Evolutionary conservation across 2,329 filamentous ascomycete genomes (phyloP), one percentile per base, ranked within the genome.

Genomic region (Beauveria varroae): DNA sequence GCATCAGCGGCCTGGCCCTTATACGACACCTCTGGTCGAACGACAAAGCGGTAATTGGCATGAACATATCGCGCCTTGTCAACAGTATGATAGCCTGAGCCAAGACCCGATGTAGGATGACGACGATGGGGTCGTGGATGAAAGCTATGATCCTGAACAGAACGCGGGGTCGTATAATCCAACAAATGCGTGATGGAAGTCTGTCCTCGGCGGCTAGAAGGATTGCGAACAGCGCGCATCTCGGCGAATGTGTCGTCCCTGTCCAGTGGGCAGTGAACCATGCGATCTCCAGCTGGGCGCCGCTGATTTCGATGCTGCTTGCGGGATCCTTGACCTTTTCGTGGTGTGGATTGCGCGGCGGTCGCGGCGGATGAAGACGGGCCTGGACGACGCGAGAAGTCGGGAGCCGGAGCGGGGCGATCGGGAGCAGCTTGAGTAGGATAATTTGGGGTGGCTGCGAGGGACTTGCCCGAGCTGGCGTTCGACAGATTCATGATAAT

Each of bases 161-260:
- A 88, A 53, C 90, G 85, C 24, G 93, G 90, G 22, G 91, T 79
- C 50, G 89, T 86, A 75, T 97, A 96, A 78, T 93, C 93, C 81
- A 99, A 90, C 62, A 99, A 78, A 75, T 99, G 95, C 46, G 95
- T 98, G 72, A 99, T 99, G 69, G 91, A 96, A 59, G 92, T 97
- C 75, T 97, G 93, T 59, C 95, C 95, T 69, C 95, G 91, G 63
- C 95, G 88, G 70, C 81, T 83, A n/a, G 79, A 80, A 14, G 81
- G 74, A 66, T 84, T 85, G 62, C 81, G 78, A 62, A 85, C 73
- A 22, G 81, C 82, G 65, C 81, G 76, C 64, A 93, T 81, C 78
- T 97, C 92, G 66, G 86, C 91, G 84, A 96, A 87, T 68, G 85
- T 86, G 83, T 96, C 92, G 78, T 96, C 92, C 78, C 93, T 87